These are phyloP conservation scores for Sporisorium iseilematis-ciliati DNA, from an alignment of 1,284 basidiomycete genomes.

Conservation along the genomic window DNA sequence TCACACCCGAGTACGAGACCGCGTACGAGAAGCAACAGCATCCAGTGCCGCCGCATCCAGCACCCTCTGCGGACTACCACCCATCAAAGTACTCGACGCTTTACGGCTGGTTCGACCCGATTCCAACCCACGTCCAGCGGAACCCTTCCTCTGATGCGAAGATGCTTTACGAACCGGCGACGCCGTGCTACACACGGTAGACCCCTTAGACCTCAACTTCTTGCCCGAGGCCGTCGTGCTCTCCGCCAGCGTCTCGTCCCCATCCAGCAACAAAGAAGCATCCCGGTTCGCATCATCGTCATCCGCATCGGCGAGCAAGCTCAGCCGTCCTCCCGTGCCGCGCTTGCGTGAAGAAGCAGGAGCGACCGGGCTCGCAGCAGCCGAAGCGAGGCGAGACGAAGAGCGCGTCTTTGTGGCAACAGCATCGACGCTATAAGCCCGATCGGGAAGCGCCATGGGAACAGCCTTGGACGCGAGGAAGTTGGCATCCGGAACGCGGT, in stretches of 20 bases:
- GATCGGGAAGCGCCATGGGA: constrained; percentile 30
- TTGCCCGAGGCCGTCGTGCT: constrained; percentile 14
- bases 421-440: constrained; percentile 32
- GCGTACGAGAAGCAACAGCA: constrained; percentile 38
- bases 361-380: constrained; percentile 9
- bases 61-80: constrained; percentile 6
- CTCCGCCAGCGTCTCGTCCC: constrained; percentile 12
- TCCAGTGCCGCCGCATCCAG: constrained; percentile 14
- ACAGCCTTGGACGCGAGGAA: constrained; percentile 30
- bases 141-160: constrained; percentile 29
- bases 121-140: constrained; percentile 12
- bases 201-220: constrained; percentile 17
- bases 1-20: constrained; percentile 36
- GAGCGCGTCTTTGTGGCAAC: constrained; percentile 28
- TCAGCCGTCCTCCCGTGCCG: constrained; percentile 46
- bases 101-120: constrained; percentile 19
- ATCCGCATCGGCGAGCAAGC: constrained; percentile 38
- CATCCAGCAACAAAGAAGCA: constrained; percentile 5
- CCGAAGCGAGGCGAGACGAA: constrained; percentile 19
- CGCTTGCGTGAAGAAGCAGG: constrained; percentile 28
- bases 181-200: neutral
- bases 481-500: constrained; percentile 25
- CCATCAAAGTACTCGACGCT: constrained; percentile 10
- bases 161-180: constrained; percentile 20
- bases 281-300: constrained; percentile 21